Conservation (phyloP, 352 stramenopile species). For the Phytophthora pisi region DNA sequence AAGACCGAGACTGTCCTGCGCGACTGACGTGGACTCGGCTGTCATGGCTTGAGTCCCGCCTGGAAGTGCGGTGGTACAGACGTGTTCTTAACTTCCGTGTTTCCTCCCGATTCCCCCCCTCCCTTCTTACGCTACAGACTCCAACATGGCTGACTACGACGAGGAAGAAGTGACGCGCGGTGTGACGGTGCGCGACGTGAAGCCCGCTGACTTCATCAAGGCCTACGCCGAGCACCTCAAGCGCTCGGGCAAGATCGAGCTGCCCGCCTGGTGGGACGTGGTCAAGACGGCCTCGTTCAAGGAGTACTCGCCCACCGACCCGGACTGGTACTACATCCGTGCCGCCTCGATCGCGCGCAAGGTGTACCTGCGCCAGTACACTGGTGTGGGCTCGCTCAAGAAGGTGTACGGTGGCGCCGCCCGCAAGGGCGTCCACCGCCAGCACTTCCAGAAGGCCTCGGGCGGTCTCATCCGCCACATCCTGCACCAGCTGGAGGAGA, state of each 20-base stretch:
- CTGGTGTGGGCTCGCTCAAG: constrained; percentile 96
- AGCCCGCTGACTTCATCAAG: constrained; percentile 97
- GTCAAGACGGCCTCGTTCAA: constrained; percentile 99
- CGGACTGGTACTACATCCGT: constrained; percentile 99
- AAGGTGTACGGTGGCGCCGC: constrained; percentile 98
- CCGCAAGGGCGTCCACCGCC: constrained; percentile 92
- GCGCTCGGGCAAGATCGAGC: constrained; percentile 98
- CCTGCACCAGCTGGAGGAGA: constrained; percentile 97
- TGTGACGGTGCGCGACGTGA: constrained; percentile 98
- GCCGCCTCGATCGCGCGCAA: constrained; percentile 97
- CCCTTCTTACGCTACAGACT: constrained; percentile 50
- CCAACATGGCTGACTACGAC: constrained; percentile 85
- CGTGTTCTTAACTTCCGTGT: constrained; percentile 86
- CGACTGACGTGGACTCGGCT: constrained; percentile 47
- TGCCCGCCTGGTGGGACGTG: constrained; percentile 97
- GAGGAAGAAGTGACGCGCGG: constrained; percentile 71
- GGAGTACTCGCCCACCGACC: constrained; percentile 97
- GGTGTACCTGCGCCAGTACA: constrained; percentile 98
- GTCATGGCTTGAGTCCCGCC: constrained; percentile 31
- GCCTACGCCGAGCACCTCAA: constrained; percentile 99
- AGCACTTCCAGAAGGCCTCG: constrained; percentile 97
- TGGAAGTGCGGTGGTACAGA: constrained; percentile 87
- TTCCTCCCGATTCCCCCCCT: constrained; percentile 4
- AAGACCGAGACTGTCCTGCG: constrained; percentile 93
- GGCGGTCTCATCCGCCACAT: constrained; percentile 98